A percentile compares a stretch with the other conserved stretches of the same genome.
Evolutionary conservation across 1,139 yeast species (phyloP).

Genomic region (Hanseniaspora gamundiae): DNA sequence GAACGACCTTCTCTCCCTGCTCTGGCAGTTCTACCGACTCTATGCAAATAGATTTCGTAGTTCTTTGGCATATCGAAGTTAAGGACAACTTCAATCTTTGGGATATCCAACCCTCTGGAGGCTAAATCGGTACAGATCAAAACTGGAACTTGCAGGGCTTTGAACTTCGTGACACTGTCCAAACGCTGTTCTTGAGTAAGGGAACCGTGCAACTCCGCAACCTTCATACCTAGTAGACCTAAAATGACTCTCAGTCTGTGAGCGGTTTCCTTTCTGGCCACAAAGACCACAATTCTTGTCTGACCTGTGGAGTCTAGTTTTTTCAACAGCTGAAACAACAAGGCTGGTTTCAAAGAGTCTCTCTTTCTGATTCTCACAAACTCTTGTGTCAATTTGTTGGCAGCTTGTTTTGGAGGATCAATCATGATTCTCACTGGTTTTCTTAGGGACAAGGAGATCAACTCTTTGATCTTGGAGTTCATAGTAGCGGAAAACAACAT

Average conservation of each 20-base stretch:
- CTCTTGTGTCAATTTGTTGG: slow-evolving; percentile 76
- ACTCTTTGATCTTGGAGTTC: slow-evolving; percentile 83
- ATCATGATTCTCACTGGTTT: slow-evolving; percentile 92
- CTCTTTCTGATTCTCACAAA: slow-evolving; percentile 89
- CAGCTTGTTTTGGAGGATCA: slow-evolving; percentile 91
- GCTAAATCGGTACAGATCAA: slow-evolving; percentile 95
- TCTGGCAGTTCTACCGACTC: slow-evolving; percentile 99
- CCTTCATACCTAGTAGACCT: slow-evolving; percentile 77
- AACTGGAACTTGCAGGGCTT: slow-evolving; percentile 70
- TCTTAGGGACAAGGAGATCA: slow-evolving; percentile 75
- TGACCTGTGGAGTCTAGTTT: slow-evolving; percentile 49
- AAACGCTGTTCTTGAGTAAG: slow-evolving; percentile 92
- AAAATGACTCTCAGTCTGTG: slow-evolving; percentile 75
- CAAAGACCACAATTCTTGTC: slow-evolving; percentile 76
- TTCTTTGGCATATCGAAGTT: slow-evolving; percentile 94
- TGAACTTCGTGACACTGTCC: slow-evolving; percentile 69
- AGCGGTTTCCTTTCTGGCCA: slow-evolving; percentile 81
- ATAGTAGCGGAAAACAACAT: slow-evolving; percentile 92
- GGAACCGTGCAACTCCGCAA: slow-evolving; percentile 90
- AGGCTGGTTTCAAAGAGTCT: slow-evolving; percentile 72
- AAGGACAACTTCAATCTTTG: slow-evolving; percentile 86
- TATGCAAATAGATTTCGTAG: slow-evolving; percentile 81
- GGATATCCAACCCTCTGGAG: slow-evolving; percentile 98
- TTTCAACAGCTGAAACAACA: slow-evolving; percentile 58
- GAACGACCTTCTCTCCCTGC: slow-evolving; percentile 95